phyloP scores from a whole-genome alignment of 2,329 filamentous ascomycete species.

The Cladosporium sp. region DNA sequence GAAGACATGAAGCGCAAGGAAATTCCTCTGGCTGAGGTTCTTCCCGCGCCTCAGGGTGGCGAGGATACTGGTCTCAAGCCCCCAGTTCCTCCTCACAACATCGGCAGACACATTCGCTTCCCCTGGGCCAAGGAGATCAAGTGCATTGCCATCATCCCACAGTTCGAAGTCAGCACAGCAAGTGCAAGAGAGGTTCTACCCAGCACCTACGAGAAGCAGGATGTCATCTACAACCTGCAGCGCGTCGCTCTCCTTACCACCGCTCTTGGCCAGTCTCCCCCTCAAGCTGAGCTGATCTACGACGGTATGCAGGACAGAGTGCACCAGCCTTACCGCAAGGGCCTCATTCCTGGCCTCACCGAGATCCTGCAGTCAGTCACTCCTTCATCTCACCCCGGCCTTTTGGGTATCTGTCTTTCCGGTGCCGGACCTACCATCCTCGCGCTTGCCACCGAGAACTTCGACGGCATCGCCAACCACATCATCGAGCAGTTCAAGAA shows the following conservation, averaged over 20 bases:
- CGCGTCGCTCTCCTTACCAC: slow-evolving; percentile 87
- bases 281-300: slow-evolving; percentile 91
- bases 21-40: slow-evolving; percentile 90
- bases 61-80: slow-evolving; percentile 84
- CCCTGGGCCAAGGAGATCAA: slow-evolving; percentile 94
- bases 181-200: slow-evolving; percentile 86
- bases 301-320: slow-evolving; percentile 98
- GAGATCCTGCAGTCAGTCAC: slow-evolving; percentile 91
- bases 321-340: slow-evolving; percentile 93
- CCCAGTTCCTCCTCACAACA: slow-evolving; percentile 84
- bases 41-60: slow-evolving; percentile 86
- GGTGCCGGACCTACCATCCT: slow-evolving; percentile 94
- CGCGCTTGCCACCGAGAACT: slow-evolving; percentile 86
- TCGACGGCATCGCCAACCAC: slow-evolving; percentile 78
- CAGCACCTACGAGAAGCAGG: slow-evolving; percentile 72
- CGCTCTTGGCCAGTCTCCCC: slow-evolving; percentile 84
- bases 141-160: slow-evolving; percentile 91
- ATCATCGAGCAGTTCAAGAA: slow-evolving; percentile 67
- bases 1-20: slow-evolving; percentile 88
- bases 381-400: slow-evolving; percentile 78
- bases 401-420: slow-evolving; percentile 91
- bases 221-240: slow-evolving; percentile 95
- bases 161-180: slow-evolving; percentile 94
- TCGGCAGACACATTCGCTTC: slow-evolving; percentile 96
- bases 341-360: slow-evolving; percentile 84